Evolutionary conservation across 805 yeast species (phyloP).

Genomic region (Candida sphagnicola): DNA sequence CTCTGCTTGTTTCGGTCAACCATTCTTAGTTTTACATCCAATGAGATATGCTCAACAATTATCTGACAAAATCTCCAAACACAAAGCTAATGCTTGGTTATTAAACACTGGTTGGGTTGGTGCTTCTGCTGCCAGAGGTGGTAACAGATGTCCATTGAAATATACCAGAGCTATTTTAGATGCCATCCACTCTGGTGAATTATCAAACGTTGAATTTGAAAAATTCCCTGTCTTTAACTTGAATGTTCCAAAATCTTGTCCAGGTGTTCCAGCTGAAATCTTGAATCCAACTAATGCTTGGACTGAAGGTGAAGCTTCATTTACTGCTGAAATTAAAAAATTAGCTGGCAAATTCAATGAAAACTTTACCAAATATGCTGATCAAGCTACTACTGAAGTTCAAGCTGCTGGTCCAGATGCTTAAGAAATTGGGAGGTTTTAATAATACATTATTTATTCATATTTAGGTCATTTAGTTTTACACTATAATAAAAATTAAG

Average conservation of each 20-base stretch:
- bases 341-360: slow-evolving; percentile 78
- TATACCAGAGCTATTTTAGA: slow-evolving; percentile 96
- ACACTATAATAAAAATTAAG: neutral
- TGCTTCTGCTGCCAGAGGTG: slow-evolving; percentile 85
- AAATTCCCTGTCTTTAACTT: slow-evolving; percentile 82
- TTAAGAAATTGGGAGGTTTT: slow-evolving; percentile 11
- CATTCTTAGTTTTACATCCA: slow-evolving; percentile 96
- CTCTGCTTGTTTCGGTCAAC: slow-evolving; percentile 99
- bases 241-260: slow-evolving; percentile 76
- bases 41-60: slow-evolving; percentile 96
- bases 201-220: slow-evolving; percentile 77
- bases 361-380: slow-evolving; percentile 81
- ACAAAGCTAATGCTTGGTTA: slow-evolving; percentile 92
- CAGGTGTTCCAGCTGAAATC: slow-evolving; percentile 78
- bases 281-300: slow-evolving; percentile 85
- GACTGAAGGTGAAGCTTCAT: slow-evolving; percentile 45
- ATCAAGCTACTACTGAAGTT: slow-evolving; percentile 81
- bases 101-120: slow-evolving; percentile 99
- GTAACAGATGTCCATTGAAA: slow-evolving; percentile 95
- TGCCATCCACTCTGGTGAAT: slow-evolving; percentile 88
- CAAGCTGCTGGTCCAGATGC: slow-evolving; percentile 85
- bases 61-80: slow-evolving; percentile 84
- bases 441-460: neutral
- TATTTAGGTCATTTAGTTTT: slow-evolving; percentile 1
- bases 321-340: slow-evolving; percentile 41